Evolutionary conservation across 345 rosid genomes (phyloP).

Genomic region (Gossypium longicalyx): DNA sequence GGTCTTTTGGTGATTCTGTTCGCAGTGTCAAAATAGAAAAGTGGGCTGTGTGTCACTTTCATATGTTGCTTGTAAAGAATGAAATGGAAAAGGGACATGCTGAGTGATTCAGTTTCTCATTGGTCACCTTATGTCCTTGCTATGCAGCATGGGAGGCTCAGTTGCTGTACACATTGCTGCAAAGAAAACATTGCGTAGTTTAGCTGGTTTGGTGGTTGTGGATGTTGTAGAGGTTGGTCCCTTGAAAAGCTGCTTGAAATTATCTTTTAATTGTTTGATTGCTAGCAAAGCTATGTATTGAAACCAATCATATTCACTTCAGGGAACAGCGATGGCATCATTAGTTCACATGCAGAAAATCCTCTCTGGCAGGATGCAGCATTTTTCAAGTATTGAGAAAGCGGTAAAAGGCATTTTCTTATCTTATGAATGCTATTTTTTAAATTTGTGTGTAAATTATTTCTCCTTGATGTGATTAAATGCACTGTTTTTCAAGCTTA

Average conservation of each 20-base stretch:
- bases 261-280: constrained; percentile 21
- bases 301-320: constrained; percentile 19
- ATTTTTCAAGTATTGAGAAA: constrained; percentile 77
- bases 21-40: neutral
- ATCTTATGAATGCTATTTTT: neutral
- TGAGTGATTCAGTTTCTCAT: neutral
- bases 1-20: neutral
- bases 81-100: neutral
- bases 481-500: neutral
- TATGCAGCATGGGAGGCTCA: constrained; percentile 92
- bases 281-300: constrained; percentile 17
- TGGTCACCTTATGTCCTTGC: constrained; percentile 1
- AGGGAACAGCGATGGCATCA: constrained; percentile 97
- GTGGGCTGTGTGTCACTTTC: neutral
- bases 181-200: constrained; percentile 53
- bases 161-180: constrained; percentile 95
- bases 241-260: neutral
- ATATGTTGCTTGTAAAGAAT: neutral
- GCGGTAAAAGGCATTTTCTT: constrained; percentile 46
- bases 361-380: constrained; percentile 81
- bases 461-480: neutral
- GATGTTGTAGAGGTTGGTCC: constrained; percentile 93
- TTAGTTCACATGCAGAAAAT: constrained; percentile 92
- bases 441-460: neutral
- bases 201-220: constrained; percentile 87